These are phyloP conservation scores for Rhododendron molle DNA, from an alignment of 148 eudicot species.

Conservation along the genomic window DNA sequence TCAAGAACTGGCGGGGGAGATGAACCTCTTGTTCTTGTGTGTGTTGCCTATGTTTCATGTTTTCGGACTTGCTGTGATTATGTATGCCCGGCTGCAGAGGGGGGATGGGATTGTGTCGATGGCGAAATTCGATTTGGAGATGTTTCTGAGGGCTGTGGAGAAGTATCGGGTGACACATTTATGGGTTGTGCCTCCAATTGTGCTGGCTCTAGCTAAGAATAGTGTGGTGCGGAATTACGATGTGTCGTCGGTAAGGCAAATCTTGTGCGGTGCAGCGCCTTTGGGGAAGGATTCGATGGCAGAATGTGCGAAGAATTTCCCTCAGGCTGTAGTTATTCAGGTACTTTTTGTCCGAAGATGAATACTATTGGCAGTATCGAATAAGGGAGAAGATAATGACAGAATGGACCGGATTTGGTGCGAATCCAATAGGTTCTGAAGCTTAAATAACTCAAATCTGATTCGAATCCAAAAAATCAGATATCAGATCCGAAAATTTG, in stretches of 20 bases:
- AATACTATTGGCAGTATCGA: background rate
- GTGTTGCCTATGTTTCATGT: conserved; percentile 84
- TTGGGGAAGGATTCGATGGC: conserved; percentile 71
- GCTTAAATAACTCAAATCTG: background rate
- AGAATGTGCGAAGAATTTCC: conserved; percentile 54
- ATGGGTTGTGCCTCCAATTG: conserved; percentile 80
- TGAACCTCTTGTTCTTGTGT: conserved; percentile 42
- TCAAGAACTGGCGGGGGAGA: conserved; percentile 49
- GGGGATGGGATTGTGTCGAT: conserved; percentile 51
- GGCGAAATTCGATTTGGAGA: conserved; percentile 54
- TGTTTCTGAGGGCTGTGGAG: conserved; percentile 54
- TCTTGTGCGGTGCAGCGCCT: conserved; percentile 85
- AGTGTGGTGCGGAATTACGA: conserved; percentile 53
- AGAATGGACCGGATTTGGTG: background rate
- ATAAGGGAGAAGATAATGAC: too few species aligned
- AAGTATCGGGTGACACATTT: conserved; percentile 51
- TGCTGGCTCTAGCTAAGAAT: conserved; percentile 67
- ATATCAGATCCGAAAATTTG: background rate
- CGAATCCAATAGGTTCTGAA: too few species aligned
- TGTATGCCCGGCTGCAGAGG: conserved; percentile 53
- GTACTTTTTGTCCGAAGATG: conserved; percentile 12
- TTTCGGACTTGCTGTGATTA: conserved; percentile 54
- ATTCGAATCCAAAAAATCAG: too few species aligned
- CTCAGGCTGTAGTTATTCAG: conserved; percentile 50
- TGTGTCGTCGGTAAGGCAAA: conserved; percentile 53